Conservation (phyloP, 1,139 yeast species). For the Magnusiomyces paraingens region DNA sequence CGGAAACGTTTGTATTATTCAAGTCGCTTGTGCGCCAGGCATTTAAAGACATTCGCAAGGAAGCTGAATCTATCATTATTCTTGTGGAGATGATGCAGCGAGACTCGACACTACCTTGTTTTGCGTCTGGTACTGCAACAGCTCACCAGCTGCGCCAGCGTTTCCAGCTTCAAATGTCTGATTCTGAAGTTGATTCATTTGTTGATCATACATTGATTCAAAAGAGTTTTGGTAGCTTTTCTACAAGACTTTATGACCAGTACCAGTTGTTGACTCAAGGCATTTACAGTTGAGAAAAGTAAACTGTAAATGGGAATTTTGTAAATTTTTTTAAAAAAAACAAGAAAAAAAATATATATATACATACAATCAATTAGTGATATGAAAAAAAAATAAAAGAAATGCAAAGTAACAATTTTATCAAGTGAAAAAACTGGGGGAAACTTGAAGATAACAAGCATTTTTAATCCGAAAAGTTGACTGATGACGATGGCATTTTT, state of each 20-base stretch:
- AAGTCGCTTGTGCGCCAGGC: conserved; percentile 59
- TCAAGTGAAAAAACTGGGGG: too few species aligned
- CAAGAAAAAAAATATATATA: too few species aligned
- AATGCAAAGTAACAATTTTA: too few species aligned
- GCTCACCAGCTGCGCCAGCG: conserved; percentile 72
- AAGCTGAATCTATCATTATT: conserved; percentile 64
- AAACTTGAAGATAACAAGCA: too few species aligned
- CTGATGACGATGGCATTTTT: too few species aligned
- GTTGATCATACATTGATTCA: conserved; percentile 70
- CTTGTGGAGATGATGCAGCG: conserved; percentile 92
- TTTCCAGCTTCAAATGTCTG: conserved; percentile 67
- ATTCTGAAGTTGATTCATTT: conserved; percentile 65
- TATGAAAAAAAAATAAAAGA: too few species aligned
- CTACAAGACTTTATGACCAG: conserved; percentile 89
- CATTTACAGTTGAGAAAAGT: conserved; percentile 49
- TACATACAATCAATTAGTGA: neutral
- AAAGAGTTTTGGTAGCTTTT: conserved; percentile 80
- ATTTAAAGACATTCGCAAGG: conserved; percentile 62
- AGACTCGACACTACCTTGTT: conserved; percentile 85
- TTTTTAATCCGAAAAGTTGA: too few species aligned
- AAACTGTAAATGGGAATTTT: too few species aligned
- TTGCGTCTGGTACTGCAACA: conserved; percentile 79
- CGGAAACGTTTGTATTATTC: conserved; percentile 53
- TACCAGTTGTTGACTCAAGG: conserved; percentile 93
- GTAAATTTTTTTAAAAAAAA: too few species aligned